Conservation (phyloP, 345 rosid species). For the Lenwebbia sp. region DNA sequence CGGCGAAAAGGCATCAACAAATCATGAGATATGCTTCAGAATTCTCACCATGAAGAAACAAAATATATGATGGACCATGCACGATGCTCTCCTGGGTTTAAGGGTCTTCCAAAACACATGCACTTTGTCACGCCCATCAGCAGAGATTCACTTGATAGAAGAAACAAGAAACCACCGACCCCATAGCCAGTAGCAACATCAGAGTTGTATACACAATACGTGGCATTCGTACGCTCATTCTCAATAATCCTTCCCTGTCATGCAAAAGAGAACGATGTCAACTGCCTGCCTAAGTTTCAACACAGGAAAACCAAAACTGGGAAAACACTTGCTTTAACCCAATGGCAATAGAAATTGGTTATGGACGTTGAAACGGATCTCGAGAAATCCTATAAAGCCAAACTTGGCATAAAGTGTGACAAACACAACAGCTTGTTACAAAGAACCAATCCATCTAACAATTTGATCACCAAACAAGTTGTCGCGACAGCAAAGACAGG, state of each 20-base stretch:
- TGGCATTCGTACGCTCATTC: conserved; percentile 36
- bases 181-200: conserved; percentile 97
- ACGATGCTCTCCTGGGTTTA: conserved; percentile 69
- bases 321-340: neutral
- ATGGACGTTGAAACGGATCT: neutral
- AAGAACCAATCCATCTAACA: neutral
- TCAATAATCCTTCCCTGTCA: conserved; percentile 44
- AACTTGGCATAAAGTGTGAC: neutral
- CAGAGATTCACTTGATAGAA: conserved; percentile 76
- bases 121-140: conserved; percentile 91
- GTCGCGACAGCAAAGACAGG: neutral
- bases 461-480: neutral
- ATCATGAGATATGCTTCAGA: neutral
- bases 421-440: neutral
- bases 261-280: neutral
- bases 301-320: neutral
- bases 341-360: neutral
- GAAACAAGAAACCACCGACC: conserved; percentile 87
- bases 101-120: conserved; percentile 93
- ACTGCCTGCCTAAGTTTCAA: neutral
- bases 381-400: neutral
- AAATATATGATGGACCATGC: conserved; percentile 96
- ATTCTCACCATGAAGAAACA: conserved; percentile 68
- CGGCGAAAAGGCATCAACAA: neutral
- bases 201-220: conserved; percentile 73